A percentile compares a stretch with the other conserved stretches of the same genome.
Evolutionary conservation across 75 land plant genomes (phyloP).

Genomic region (Cryptomeria japonica): DNA sequence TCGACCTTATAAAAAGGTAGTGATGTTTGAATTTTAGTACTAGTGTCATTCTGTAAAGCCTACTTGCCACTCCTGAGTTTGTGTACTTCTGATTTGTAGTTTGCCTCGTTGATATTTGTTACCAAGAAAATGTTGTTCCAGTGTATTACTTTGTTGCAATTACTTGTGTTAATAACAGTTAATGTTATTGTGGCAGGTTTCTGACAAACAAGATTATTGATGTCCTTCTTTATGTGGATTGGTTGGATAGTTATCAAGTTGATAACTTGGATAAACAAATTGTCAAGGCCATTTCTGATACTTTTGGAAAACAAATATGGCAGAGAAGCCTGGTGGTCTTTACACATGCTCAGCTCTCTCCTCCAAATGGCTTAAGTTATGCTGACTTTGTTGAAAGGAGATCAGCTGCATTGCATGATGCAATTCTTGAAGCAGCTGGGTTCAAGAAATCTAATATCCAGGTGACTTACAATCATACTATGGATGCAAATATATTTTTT

Average conservation of each 20-base stretch:
- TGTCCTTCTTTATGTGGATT: constrained; percentile 91
- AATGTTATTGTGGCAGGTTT: constrained; percentile 49
- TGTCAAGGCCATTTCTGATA: constrained; percentile 71
- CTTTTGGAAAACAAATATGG: constrained; percentile 95
- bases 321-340: constrained; percentile 65
- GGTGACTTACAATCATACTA: constrained; percentile 27
- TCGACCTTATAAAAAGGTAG: constrained; percentile 87
- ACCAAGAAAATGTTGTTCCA: not conserved
- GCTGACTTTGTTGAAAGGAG: constrained; percentile 70
- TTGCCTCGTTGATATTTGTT: not conserved
- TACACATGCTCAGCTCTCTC: constrained; percentile 96
- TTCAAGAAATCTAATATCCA: constrained; percentile 50
- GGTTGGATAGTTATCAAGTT: constrained; percentile 88
- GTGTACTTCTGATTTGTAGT: not conserved
- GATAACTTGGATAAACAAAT: constrained; percentile 91
- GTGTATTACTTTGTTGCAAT: not conserved
- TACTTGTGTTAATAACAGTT: not conserved
- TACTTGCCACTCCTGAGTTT: not conserved
- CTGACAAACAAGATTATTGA: constrained; percentile 94
- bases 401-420: constrained; percentile 64
- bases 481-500: no score
- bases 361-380: constrained; percentile 85
- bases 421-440: constrained; percentile 56
- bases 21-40: not conserved
- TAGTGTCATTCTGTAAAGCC: not conserved